These are phyloP conservation scores for Porphyridium purpureum DNA, from an alignment of 23 red algal species.

Conservation along the genomic window DNA sequence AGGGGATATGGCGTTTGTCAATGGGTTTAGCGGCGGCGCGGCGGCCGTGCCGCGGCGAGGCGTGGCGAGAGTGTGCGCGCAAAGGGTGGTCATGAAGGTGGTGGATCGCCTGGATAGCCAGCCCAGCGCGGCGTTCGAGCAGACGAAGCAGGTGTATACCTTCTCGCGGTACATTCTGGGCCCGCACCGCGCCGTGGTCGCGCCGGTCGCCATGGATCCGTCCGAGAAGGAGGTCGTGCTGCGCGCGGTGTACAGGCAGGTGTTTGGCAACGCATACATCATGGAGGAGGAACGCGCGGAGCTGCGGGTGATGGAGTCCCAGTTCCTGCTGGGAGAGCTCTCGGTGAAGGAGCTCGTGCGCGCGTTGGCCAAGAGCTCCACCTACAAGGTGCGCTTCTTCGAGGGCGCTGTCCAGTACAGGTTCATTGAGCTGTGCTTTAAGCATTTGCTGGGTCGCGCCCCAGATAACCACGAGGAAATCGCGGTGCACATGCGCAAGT, in stretches of 20 bases:
- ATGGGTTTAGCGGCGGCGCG: too few relatives aligned
- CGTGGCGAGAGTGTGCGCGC: too few relatives aligned
- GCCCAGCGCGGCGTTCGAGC: too few relatives aligned
- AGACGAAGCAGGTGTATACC: constrained; percentile 19
- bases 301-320: constrained; percentile 26
- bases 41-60: too few relatives aligned
- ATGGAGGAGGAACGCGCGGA: constrained; percentile 62
- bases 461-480: constrained; percentile 39
- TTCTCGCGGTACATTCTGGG: constrained; percentile 49
- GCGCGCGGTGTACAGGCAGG: constrained; percentile 32
- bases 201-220: constrained; percentile 5
- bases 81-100: constrained; percentile 26
- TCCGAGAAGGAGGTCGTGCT: constrained; percentile 23
- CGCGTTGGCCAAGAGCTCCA: constrained; percentile 29
- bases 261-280: constrained; percentile 58
- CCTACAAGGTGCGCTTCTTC: constrained; percentile 61
- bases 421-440: constrained; percentile 57
- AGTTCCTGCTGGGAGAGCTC: constrained; percentile 38
- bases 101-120: constrained; percentile 46
- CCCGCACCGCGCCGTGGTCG: constrained; percentile 21
- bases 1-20: too few relatives aligned
- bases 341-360: constrained; percentile 47
- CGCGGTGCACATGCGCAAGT: constrained; percentile 11
- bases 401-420: constrained; percentile 41
- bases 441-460: constrained; percentile 60